Percentiles rank a stretch among this genome's conserved stretches.
These are phyloP conservation scores for Kitagawia praeruptora DNA, from an alignment of 129 eudicot genomes.

Conservation along the genomic window DNA sequence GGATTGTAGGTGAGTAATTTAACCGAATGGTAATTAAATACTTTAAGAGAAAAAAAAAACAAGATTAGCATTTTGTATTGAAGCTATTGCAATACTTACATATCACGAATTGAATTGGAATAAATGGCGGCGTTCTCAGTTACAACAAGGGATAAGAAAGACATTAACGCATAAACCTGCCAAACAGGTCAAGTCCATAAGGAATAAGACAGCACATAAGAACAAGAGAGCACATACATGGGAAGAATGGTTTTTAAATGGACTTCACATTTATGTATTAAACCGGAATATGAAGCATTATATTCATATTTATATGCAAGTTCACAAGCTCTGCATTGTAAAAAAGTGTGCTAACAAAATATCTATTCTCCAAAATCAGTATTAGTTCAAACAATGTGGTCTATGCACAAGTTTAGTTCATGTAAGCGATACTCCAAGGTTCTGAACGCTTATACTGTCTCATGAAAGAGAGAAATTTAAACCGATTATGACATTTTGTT, in stretches of 20 bases:
- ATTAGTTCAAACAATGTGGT: background rate
- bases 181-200: slow-evolving; percentile 10
- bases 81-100: slow-evolving; percentile 39
- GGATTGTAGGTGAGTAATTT: no score
- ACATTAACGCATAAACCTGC: slow-evolving; percentile 82
- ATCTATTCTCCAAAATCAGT: background rate
- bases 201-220: background rate
- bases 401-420: background rate
- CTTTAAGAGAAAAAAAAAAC: no score
- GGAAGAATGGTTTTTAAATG: background rate
- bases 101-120: slow-evolving; percentile 76
- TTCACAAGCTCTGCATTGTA: no score
- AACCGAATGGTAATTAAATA: background rate
- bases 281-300: background rate
- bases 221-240: background rate
- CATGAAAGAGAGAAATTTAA: background rate
- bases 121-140: slow-evolving; percentile 39
- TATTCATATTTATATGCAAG: background rate
- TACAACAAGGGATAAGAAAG: slow-evolving; percentile 66
- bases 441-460: background rate
- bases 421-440: background rate
- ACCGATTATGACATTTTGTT: background rate
- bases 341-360: background rate
- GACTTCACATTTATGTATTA: background rate
- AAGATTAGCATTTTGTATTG: background rate